Base-by-base conservation (phyloP, 345 rosid genomes). In the Populus pruinosa region DNA sequence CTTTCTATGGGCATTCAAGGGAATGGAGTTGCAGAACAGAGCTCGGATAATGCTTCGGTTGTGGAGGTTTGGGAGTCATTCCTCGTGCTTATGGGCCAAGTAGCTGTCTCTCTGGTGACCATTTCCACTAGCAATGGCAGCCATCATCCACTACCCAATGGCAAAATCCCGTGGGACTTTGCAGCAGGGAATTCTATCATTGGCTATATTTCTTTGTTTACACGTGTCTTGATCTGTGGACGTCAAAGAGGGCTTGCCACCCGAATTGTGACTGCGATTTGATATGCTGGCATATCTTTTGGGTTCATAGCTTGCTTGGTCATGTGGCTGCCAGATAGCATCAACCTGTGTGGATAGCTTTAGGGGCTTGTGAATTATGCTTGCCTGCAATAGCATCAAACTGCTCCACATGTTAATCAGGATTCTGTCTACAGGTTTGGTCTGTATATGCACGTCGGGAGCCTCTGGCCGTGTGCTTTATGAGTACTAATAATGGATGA, bases 1-100 rank as follows among this genome's bases (percentile, higher is more conserved):
- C 13, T 41, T 41, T 41, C 44, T 41, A 41, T 11, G 44, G 44
- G 44, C 10, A 95, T 93, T 70, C 91, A 90, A 83, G 98, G 99
- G 74, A 93, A 97, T 3, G 98, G 92, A 90, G 98, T 93, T 74
- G 98, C 99, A 0, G 92, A 92, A 85, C 98, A 95, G 82, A 95
- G 95, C 83, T 95, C 98, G 0, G 98, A 93, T 79, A 93, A 92
- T 81, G 90, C 98, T 86, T 93, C 99, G 39, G 99, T 91, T 79
- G 99, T 95, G 33, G 92, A 93, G 98, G 98, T 93, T 66, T 73
- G 93, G 84, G 35, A 31, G 9, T 66, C 69, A 66, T 31, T 38
- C 38, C 41, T 33, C 21, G 23, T 20, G 14, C n/a, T 23, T 3
- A 31, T 18, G 9, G 29, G 18, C 33, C 31, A 41, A 41, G 20